Percentiles rank a stretch among this genome's conserved stretches.
phyloP scores from a whole-genome alignment of 2,329 filamentous ascomycete genomes.

The Exophiala sp. region DNA sequence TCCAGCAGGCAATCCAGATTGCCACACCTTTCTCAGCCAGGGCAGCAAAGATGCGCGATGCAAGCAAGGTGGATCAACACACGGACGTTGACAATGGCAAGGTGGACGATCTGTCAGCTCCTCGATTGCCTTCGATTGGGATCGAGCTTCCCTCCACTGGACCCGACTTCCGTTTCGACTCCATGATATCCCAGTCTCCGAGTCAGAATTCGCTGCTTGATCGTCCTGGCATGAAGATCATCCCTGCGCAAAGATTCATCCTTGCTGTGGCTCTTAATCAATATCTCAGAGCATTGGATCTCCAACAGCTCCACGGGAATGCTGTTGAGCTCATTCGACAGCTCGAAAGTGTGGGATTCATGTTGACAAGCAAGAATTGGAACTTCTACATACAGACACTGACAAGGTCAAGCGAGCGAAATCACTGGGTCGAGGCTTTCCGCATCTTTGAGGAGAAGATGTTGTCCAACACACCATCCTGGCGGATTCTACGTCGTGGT shows the following conservation, averaged over 20 bases:
- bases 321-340: constrained; percentile 52
- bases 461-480: constrained; percentile 76
- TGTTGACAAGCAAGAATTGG: constrained; percentile 73
- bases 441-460: constrained; percentile 69
- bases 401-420: constrained; percentile 55
- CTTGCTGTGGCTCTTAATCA: constrained; percentile 48
- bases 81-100: too few relatives aligned
- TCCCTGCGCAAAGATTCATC: constrained; percentile 46
- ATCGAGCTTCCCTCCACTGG: neutral
- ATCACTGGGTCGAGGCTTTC: constrained; percentile 61
- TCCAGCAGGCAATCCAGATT: constrained; percentile 10
- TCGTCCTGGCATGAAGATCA: constrained; percentile 23
- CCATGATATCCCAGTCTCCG: constrained; percentile 9
- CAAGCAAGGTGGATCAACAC: too few relatives aligned
- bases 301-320: constrained; percentile 52
- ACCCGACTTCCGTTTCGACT: constrained; percentile 8
- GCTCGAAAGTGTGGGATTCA: constrained; percentile 66
- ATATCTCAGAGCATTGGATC: constrained; percentile 52
- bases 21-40: constrained; percentile 1
- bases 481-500: constrained; percentile 47
- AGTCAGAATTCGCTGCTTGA: constrained; percentile 3
- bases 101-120: too few relatives aligned
- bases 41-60: neutral
- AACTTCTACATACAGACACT: constrained; percentile 71
- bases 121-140: neutral